Conservation (phyloP, 805 yeast genomes). For the Sporopachydermia lactativora region DNA sequence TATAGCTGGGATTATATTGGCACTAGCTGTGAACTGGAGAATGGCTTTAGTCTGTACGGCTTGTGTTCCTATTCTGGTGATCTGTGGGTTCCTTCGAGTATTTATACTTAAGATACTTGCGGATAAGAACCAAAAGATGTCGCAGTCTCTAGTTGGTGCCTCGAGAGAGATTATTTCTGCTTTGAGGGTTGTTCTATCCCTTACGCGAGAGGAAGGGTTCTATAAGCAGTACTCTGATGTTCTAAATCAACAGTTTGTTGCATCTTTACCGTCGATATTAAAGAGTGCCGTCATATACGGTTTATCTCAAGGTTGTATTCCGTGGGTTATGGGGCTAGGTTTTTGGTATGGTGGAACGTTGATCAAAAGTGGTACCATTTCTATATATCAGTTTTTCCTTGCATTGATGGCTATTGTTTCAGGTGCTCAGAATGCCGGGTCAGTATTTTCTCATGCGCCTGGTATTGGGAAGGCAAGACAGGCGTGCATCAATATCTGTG, state of each 20-base stretch:
- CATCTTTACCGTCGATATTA: slow-evolving; percentile 15
- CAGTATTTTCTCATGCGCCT: slow-evolving; percentile 25
- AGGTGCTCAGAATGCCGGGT: slow-evolving; percentile 13
- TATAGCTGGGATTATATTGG: slow-evolving; percentile 24
- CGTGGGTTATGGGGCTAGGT: slow-evolving; percentile 3
- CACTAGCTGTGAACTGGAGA: slow-evolving; percentile 25
- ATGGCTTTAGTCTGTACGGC: slow-evolving; percentile 26
- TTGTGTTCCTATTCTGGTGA: slow-evolving; percentile 23
- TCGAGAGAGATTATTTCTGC: slow-evolving; percentile 25
- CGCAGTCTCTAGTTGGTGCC: slow-evolving; percentile 23
- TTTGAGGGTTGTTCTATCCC: slow-evolving; percentile 26
- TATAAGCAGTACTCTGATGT: slow-evolving; percentile 15
- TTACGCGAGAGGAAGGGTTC: slow-evolving; percentile 27
- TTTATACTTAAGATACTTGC: slow-evolving; percentile 19
- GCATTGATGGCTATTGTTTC: slow-evolving; percentile 1
- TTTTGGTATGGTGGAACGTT: slow-evolving; percentile 3
- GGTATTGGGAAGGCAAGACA: slow-evolving; percentile 27
- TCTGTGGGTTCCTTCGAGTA: slow-evolving; percentile 25
- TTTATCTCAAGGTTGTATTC: slow-evolving; percentile 11
- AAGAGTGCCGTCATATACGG: slow-evolving; percentile 23
- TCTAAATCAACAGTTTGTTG: slow-evolving; percentile 17
- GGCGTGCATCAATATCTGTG: slow-evolving; percentile 21
- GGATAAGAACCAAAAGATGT: slow-evolving; percentile 22
- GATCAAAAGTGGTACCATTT: neutral
- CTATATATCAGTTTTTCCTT: neutral